phyloP scores from a whole-genome alignment of 2,329 filamentous ascomycete genomes.

The Phaeosphaeriaceae sp. region DNA sequence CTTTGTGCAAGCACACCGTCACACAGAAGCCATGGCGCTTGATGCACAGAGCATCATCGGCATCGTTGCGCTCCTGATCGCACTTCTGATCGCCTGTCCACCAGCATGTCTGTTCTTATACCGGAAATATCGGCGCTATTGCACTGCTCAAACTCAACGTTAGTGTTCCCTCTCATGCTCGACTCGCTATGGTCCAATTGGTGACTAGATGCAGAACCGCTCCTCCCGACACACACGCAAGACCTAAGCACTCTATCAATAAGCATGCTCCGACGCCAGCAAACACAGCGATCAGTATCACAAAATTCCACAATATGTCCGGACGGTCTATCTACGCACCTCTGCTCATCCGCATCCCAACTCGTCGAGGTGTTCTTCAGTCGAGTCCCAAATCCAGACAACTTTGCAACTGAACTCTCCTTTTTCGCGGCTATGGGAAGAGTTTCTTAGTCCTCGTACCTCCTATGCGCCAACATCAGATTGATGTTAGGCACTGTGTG shows the following conservation, averaged over 20 bases:
- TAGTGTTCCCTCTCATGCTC: not conserved
- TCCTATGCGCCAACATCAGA: not conserved
- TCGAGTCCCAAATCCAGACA: not conserved
- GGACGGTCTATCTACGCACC: not conserved
- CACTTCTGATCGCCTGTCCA: constrained; percentile 11
- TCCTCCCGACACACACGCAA: not conserved
- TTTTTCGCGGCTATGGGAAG: not conserved
- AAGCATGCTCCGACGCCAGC: not conserved
- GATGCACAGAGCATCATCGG: constrained; percentile 15
- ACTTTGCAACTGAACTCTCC: not conserved
- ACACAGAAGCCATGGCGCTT: constrained; percentile 13
- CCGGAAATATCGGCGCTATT: not conserved
- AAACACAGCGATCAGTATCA: not conserved
- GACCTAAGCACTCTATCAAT: not conserved
- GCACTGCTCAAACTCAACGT: not conserved
- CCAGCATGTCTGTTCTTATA: constrained; percentile 4
- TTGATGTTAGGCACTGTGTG: not conserved
- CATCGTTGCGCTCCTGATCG: constrained; percentile 9
- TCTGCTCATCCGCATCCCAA: not conserved
- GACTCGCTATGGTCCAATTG: not conserved
- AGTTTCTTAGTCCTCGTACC: not conserved
- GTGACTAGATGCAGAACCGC: not conserved
- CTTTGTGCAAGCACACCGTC: no score
- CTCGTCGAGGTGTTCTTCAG: not conserved
- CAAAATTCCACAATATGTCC: not conserved